Base-by-base conservation (phyloP, 345 rosid species). In the Punica granatum region DNA sequence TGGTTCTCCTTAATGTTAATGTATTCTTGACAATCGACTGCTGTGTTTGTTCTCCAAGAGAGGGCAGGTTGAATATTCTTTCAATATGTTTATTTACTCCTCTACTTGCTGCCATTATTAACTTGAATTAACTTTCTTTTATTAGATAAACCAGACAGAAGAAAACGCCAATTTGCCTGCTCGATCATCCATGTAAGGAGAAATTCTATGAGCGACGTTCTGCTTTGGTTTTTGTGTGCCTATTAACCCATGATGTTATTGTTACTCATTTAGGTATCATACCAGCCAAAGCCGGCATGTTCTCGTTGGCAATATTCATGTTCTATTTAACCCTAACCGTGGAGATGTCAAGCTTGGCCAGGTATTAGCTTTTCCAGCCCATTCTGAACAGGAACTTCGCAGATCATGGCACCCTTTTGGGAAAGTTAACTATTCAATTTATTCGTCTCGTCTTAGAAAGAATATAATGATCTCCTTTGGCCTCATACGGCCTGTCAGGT, bases 291-390 rank as follows among this genome's bases (percentile, higher is more conserved):
- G 73, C 71, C 86, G 83, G 72, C 77, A 79, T 70, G 79, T 90
- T 41, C 75, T 90, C 74, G 83, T 90, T 58, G 96, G 88, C 64
- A 87, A 90, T 75, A 84, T 84, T 75, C 96, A 89, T 78, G 89
- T 86, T 67, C 78, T 93, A 21, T 89, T 80, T 76, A 89, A 93
- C 74, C 96, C 91, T 28, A 90, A 81, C 63, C 94, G 92, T 62
- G 98, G 98, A 69, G 96, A 90, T 75, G 80, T 90, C 69, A 89
- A 93, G 80, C 80, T 90, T 28, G 97, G 97, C 68, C 95, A 89
- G 96, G 96, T 87, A 79, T 51, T 67, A 25, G 34, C 65, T 73
- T 60, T 64, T 77, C 32, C 41, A 34, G 21, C 16, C 28, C 48
- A 54, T 69, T 69, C 28, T 46, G 6, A 37, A 37, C 49, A 7